phyloP scores from a whole-genome alignment of 805 yeast species.

The Kluyveromyces aestuarii region DNA sequence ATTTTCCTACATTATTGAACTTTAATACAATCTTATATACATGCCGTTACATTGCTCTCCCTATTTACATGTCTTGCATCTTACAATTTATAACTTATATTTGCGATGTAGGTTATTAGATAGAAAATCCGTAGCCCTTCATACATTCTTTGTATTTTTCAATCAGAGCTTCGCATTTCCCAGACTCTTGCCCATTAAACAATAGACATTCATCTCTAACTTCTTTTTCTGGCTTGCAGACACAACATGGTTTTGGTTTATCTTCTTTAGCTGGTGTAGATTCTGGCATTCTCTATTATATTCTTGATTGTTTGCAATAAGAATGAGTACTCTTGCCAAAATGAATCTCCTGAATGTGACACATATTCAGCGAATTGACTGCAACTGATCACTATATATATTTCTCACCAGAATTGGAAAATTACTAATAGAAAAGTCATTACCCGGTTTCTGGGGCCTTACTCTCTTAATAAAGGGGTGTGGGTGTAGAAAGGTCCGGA shows the following conservation, averaged over 20 bases:
- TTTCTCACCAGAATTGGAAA: too few relatives aligned
- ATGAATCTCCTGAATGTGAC: neutral
- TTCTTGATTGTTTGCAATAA: neutral
- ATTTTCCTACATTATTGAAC: too few relatives aligned
- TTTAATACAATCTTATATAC: too few relatives aligned
- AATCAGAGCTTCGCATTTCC: slow-evolving; percentile 68
- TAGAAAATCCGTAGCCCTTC: slow-evolving; percentile 79
- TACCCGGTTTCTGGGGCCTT: too few relatives aligned
- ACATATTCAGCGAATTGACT: neutral
- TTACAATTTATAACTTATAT: neutral
- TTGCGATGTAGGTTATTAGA: neutral
- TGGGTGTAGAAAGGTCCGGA: too few relatives aligned
- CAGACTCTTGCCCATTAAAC: slow-evolving; percentile 72
- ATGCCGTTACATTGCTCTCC: too few relatives aligned
- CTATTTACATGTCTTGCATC: too few relatives aligned
- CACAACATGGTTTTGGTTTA: slow-evolving; percentile 95
- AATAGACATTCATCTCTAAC: slow-evolving; percentile 81
- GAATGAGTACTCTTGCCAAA: too few relatives aligned
- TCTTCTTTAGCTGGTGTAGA: slow-evolving; percentile 2
- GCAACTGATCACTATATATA: too few relatives aligned
- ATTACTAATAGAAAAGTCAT: too few relatives aligned
- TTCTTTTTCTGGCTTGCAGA: slow-evolving; percentile 77
- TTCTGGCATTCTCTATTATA: neutral
- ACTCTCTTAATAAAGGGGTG: too few relatives aligned
- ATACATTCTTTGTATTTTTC: slow-evolving; percentile 74